Evolutionary conservation across 805 yeast genomes (phyloP), one percentile per base, ranked within the genome.

Genomic region (Kuraishia capsulata): DNA sequence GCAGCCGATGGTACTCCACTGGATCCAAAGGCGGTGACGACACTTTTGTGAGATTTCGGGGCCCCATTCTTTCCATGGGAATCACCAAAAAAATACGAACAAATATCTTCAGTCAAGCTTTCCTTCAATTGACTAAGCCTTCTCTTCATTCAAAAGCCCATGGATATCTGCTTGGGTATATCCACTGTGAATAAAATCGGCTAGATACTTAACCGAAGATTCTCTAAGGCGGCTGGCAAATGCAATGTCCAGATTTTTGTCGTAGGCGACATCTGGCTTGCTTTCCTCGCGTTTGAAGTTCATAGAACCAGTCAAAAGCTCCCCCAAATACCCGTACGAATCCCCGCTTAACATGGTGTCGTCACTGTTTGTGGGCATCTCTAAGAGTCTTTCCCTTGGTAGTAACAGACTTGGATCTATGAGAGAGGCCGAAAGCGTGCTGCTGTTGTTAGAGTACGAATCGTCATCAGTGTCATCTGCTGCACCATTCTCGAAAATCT

Each of bases 1-100:
- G 61, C 51, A 18, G 38, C 30, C 31, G 18, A 24, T 53, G 90
- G 90, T 0, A 56, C 71, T 36, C 89, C 89, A 1, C 45, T 65
- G 30, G 89, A 81, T 44, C 85, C 88, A 1, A 73, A 70, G 45
- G 70, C 81, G 2, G 74, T 79, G 2, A 70, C 76, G 0, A 71
- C 26, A 11, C 26, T 23, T 8, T 8, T 23, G 10, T 23, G 26
- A n/a, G n/a, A n/a, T n/a, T n/a, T n/a, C n/a, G n/a, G n/a, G n/a
- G n/a, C n/a, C n/a, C n/a, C n/a, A n/a, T n/a, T n/a, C n/a, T n/a
- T n/a, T n/a, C n/a, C n/a, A n/a, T n/a, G n/a, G n/a, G n/a, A n/a
- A n/a, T n/a, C n/a, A n/a, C n/a, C n/a, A n/a, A n/a, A n/a, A n/a
- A n/a, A n/a, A n/a, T n/a, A n/a, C n/a, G n/a, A n/a, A n/a, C n/a